These are phyloP conservation scores for Sicyos baderoa DNA, from an alignment of 306 rosid genomes.

Conservation along the genomic window DNA sequence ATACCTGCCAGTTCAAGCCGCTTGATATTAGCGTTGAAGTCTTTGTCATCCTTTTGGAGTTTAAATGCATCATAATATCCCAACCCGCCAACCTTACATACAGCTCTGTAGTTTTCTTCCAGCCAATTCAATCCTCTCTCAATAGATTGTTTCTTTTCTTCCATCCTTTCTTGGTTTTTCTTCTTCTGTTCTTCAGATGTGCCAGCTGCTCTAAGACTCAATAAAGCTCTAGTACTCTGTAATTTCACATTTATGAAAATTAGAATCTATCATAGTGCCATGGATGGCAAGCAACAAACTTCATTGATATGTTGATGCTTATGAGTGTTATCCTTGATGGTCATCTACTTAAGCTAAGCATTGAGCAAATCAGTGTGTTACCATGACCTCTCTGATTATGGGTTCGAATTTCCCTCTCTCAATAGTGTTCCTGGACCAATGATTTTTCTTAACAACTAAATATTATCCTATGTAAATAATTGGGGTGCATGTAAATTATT, in stretches of 20 bases:
- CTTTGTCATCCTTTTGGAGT: conserved; percentile 35
- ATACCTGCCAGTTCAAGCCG: conserved; percentile 57
- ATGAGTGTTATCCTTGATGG: too few relatives aligned
- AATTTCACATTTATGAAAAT: background rate
- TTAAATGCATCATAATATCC: conserved; percentile 70
- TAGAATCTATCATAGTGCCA: background rate
- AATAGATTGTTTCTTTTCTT: conserved; percentile 12
- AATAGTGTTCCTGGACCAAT: too few relatives aligned
- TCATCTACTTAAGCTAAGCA: too few relatives aligned
- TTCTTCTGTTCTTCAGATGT: conserved; percentile 36
- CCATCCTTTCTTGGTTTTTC: conserved; percentile 29
- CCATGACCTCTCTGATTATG: too few relatives aligned
- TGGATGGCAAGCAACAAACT: background rate
- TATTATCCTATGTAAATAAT: too few relatives aligned
- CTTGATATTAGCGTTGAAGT: conserved; percentile 64
- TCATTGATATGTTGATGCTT: too few relatives aligned
- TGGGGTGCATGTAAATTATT: too few relatives aligned
- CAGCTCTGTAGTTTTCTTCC: conserved; percentile 27
- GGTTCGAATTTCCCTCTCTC: too few relatives aligned
- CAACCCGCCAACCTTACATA: conserved; percentile 14
- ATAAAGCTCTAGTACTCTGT: conserved; percentile 55
- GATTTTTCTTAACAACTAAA: too few relatives aligned
- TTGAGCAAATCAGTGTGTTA: too few relatives aligned
- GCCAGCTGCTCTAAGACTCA: conserved; percentile 66
- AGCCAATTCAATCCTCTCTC: background rate